Percentiles rank a stretch among this genome's conserved stretches.
phyloP scores from a whole-genome alignment of 345 rosid genomes.

The Camelina laxa region DNA sequence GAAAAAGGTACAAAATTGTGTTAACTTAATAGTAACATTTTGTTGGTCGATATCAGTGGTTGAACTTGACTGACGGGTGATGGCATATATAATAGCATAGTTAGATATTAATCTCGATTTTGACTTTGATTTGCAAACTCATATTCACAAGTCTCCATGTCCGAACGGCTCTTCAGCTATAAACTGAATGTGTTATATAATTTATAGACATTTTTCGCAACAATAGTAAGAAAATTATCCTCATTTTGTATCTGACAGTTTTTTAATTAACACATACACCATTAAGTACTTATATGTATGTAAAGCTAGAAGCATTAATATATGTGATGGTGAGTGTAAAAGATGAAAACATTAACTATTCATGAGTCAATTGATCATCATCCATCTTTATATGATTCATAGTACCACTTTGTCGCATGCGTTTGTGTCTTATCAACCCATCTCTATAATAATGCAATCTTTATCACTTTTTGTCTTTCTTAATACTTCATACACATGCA shows the following conservation, averaged over 20 bases:
- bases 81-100: neutral
- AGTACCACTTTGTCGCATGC: slow-evolving; percentile 48
- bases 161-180: neutral
- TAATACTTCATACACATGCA: slow-evolving; percentile 42
- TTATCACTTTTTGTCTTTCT: slow-evolving; percentile 41
- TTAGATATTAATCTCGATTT: neutral
- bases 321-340: slow-evolving; percentile 39
- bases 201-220: neutral
- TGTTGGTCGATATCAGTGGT: slow-evolving; percentile 2
- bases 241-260: slow-evolving; percentile 7
- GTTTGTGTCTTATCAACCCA: slow-evolving; percentile 44
- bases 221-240: neutral
- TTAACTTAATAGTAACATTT: neutral
- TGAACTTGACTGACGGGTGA: neutral
- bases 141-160: slow-evolving; percentile 5
- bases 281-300: slow-evolving; percentile 16
- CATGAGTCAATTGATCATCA: slow-evolving; percentile 44
- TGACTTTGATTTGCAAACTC: neutral
- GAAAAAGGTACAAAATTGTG: neutral
- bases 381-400: slow-evolving; percentile 41
- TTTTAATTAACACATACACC: slow-evolving; percentile 6
- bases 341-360: slow-evolving; percentile 43
- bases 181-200: neutral
- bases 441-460: slow-evolving; percentile 38
- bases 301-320: slow-evolving; percentile 15